These are phyloP conservation scores for Colletotrichum somersetense DNA, from an alignment of 2,329 filamentous ascomycete genomes.

Conservation along the genomic window DNA sequence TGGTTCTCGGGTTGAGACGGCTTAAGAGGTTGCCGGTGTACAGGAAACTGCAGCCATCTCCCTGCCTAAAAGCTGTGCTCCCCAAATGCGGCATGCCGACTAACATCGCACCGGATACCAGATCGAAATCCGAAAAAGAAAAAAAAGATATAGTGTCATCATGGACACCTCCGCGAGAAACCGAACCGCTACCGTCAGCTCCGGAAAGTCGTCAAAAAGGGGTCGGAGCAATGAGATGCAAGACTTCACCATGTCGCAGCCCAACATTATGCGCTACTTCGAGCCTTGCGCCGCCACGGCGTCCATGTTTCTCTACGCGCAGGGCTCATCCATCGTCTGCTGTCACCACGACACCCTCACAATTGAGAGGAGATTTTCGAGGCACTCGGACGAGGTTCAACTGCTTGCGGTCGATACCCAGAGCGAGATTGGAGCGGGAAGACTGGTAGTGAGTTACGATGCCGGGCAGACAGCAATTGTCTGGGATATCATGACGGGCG, in stretches of 20 bases:
- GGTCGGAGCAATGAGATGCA: constrained; percentile 60
- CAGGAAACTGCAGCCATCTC: constrained; percentile 42
- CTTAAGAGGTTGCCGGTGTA: constrained; percentile 32
- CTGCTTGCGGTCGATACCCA: constrained; percentile 91
- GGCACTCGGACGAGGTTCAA: constrained; percentile 85
- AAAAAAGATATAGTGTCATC: constrained; percentile 56
- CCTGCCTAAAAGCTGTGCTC: constrained; percentile 44
- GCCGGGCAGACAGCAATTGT: constrained; percentile 91
- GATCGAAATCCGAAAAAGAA: constrained; percentile 44
- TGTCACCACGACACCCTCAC: constrained; percentile 93
- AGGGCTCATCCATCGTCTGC: constrained; percentile 85
- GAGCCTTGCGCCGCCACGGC: constrained; percentile 92
- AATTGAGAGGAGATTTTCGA: constrained; percentile 86
- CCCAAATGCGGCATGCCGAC: constrained; percentile 45
- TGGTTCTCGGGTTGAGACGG: constrained; percentile 41
- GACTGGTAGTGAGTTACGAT: constrained; percentile 94
- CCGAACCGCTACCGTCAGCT: constrained; percentile 70
- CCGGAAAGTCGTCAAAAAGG: constrained; percentile 64
- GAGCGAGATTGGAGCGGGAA: constrained; percentile 86
- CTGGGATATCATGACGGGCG: constrained; percentile 94
- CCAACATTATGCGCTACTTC: constrained; percentile 70
- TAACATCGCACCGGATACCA: constrained; percentile 44
- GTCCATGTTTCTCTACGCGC: constrained; percentile 89
- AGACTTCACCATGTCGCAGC: constrained; percentile 67
- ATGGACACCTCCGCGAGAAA: constrained; percentile 73